A percentile compares a stretch with the other conserved stretches of the same genome.
Evolutionary conservation across 257 asterid genomes (phyloP).

Genomic region (Solanum piurae): DNA sequence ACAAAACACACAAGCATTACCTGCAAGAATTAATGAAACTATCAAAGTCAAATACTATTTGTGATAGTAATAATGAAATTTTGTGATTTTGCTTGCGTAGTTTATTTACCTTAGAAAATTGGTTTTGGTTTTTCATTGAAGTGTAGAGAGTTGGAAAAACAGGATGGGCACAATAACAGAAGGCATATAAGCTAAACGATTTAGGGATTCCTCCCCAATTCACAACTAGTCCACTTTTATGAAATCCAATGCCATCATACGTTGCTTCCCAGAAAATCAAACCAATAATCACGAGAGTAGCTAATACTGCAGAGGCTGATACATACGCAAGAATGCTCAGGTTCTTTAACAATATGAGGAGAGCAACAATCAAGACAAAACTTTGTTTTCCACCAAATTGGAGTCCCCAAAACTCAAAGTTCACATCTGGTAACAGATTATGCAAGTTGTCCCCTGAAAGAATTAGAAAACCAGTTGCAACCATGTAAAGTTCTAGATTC

Average conservation of each 20-base stretch:
- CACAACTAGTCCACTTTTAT: slow-evolving; percentile 25
- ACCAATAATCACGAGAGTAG: slow-evolving; percentile 56
- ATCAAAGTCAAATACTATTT: not conserved
- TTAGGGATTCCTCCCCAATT: slow-evolving; percentile 53
- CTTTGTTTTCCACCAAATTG: slow-evolving; percentile 37
- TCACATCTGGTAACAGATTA: slow-evolving; percentile 34
- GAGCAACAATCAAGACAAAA: slow-evolving; percentile 46
- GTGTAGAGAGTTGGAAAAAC: slow-evolving; percentile 83
- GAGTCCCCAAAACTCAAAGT: slow-evolving; percentile 20
- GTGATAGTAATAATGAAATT: not conserved
- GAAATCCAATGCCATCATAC: slow-evolving; percentile 55
- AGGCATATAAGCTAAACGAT: slow-evolving; percentile 68
- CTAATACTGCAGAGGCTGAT: slow-evolving; percentile 71
- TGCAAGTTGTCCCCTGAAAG: slow-evolving; percentile 70
- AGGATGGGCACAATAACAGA: slow-evolving; percentile 93
- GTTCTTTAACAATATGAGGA: slow-evolving; percentile 50
- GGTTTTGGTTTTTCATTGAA: slow-evolving; percentile 63
- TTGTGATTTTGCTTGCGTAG: not conserved
- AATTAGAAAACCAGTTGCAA: slow-evolving; percentile 83
- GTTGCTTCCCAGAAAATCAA: slow-evolving; percentile 59
- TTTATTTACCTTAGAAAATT: slow-evolving; percentile 60
- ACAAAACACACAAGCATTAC: slow-evolving; percentile 60
- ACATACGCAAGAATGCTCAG: slow-evolving; percentile 71
- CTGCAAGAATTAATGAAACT: slow-evolving; percentile 18
- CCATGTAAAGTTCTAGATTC: slow-evolving; percentile 71